Base-by-base conservation (phyloP, 169 alveolate species). In the Toxoplasma gondii region DNA sequence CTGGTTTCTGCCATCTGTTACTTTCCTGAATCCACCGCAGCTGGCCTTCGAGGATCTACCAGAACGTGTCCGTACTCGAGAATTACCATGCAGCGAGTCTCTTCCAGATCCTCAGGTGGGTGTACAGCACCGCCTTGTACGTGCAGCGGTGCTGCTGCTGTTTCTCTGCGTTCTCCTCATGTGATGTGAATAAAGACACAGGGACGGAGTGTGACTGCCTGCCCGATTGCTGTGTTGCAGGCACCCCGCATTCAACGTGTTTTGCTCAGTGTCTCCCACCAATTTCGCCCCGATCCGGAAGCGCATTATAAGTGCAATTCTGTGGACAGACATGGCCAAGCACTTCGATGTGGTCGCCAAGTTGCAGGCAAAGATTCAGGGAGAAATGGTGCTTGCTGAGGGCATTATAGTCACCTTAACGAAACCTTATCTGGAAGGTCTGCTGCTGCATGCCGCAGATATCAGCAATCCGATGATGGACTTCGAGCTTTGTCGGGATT, bases 271-370 rank as follows among this genome's bases (percentile, higher is more conserved):
- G 0, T 31, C 81, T 16, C 39, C 39, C 34, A 39, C 81, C 17
- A 34, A 34, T 24, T 54, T 87, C 64, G 22, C 54, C 70, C 58
- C 81, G 17, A 53, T 53, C 44, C 84, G 96, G n/a, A 80, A 74
- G 67, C 87, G 92, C 53, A 39, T 91, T 12, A 94, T 91, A 38
- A 74, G 69, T 31, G 96, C 96, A 45, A 94, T 94, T 27, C 80
- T 94, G 74, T 92, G 94, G 64, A 94, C 96, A 9, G 96, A 94
- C n/a, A 94, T 94, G 96, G 94, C 91, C 49, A 86, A 91, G 58
- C 96, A 94, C 93, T 94, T 94, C 81, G 94, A 94, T 84, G 44
- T 94, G 38, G 94, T 88, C 27, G 91, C 86, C 34, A 78, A 94
- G 88, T 58, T 91, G 53, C 64, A 94, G 70, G 95, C 58, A 49